Conservation (phyloP, 441 rosid genomes). For the Adansonia gregorii region DNA sequence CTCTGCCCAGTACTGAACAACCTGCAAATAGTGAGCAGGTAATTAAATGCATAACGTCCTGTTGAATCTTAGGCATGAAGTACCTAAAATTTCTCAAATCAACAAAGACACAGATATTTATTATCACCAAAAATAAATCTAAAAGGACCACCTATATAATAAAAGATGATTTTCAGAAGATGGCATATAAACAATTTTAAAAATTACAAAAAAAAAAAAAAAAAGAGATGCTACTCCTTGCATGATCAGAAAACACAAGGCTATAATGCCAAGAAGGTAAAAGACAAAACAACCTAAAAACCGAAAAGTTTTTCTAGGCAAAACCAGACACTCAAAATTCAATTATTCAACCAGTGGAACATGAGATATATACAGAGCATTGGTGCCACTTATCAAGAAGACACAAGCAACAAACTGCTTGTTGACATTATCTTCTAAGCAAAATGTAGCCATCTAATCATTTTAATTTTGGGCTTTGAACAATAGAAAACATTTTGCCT, state of each 20-base stretch:
- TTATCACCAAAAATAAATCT: background rate
- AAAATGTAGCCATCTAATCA: background rate
- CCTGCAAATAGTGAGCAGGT: slow-evolving; percentile 42
- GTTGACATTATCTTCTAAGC: background rate
- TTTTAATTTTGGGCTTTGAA: background rate
- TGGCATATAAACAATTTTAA: background rate
- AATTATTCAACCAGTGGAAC: background rate
- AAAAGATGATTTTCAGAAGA: slow-evolving; percentile 2
- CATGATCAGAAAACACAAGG: background rate
- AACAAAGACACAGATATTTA: background rate
- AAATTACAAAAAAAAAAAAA: background rate
- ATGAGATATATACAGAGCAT: background rate
- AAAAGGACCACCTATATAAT: background rate
- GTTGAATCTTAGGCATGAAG: background rate
- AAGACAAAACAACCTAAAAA: background rate
- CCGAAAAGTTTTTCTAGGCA: background rate
- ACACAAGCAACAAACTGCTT: background rate
- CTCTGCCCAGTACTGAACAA: slow-evolving; percentile 69
- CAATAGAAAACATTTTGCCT: background rate
- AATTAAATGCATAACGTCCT: background rate
- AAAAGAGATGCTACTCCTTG: background rate
- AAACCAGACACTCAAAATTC: slow-evolving; percentile 5
- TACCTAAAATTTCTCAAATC: slow-evolving; percentile 11
- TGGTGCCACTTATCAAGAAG: slow-evolving; percentile 7
- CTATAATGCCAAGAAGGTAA: slow-evolving; percentile 8